Evolutionary conservation across 2,329 filamentous ascomycete species (phyloP).

Genomic region (Stagonosporopsis chrysanthemi): DNA sequence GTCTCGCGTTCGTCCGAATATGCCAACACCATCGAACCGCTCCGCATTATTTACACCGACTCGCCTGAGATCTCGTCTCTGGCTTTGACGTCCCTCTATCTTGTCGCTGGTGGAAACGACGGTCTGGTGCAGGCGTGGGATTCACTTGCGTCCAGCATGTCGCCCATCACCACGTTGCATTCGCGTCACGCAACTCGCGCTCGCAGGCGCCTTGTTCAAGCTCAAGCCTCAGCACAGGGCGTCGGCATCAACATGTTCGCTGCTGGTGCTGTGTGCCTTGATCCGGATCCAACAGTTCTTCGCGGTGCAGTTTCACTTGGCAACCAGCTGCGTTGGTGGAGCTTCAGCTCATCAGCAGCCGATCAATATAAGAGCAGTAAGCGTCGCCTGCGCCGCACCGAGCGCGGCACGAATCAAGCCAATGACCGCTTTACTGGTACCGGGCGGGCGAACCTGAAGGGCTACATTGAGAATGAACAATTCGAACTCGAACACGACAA

Average conservation of each 20-base stretch:
- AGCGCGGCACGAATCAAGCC: constrained; percentile 66
- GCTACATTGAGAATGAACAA: constrained; percentile 87
- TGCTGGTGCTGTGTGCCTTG: constrained; percentile 82
- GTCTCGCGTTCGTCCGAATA: constrained; percentile 62
- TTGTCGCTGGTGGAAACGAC: constrained; percentile 93
- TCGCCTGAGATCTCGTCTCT: constrained; percentile 87
- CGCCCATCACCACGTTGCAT: constrained; percentile 85
- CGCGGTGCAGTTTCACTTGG: constrained; percentile 89
- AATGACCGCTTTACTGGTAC: constrained; percentile 67
- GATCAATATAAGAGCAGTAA: constrained; percentile 79
- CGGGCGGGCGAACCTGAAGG: constrained; percentile 73
- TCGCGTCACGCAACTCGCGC: constrained; percentile 83
- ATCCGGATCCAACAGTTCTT: constrained; percentile 84
- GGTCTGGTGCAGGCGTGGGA: constrained; percentile 97
- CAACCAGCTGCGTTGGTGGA: constrained; percentile 89
- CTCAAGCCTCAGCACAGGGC: constrained; percentile 70
- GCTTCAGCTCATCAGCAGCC: constrained; percentile 81
- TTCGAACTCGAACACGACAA: constrained; percentile 80
- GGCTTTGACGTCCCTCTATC: constrained; percentile 81
- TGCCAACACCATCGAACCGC: constrained; percentile 68
- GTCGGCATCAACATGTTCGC: constrained; percentile 79
- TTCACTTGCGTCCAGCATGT: constrained; percentile 79
- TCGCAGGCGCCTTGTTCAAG: constrained; percentile 75
- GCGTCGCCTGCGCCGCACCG: constrained; percentile 76
- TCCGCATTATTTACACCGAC: constrained; percentile 87